Evolutionary conservation across 2,329 filamentous ascomycete species (phyloP).

Genomic region (Diaporthe batatas): DNA sequence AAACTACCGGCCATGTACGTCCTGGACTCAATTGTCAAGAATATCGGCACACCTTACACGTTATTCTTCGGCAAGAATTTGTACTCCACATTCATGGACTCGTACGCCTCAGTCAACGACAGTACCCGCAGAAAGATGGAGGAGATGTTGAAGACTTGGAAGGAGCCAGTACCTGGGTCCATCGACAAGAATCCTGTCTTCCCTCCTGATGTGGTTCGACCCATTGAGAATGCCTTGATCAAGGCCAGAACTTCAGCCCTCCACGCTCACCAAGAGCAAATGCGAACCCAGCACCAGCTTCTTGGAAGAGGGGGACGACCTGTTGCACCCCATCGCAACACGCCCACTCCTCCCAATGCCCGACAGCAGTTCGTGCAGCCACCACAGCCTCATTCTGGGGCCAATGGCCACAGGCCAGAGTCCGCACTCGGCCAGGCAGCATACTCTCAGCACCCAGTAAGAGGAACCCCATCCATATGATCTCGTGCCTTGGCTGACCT

Average conservation of each 20-base stretch:
- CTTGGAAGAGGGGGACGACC: constrained; percentile 63
- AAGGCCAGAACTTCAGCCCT: constrained; percentile 78
- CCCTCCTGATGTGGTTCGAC: constrained; percentile 84
- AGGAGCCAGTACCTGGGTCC: constrained; percentile 93
- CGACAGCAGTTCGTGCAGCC: constrained; percentile 53
- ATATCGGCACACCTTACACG: constrained; percentile 97
- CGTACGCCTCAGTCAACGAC: constrained; percentile 89
- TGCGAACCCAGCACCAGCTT: constrained; percentile 68
- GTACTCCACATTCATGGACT: constrained; percentile 96
- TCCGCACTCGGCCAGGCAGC: constrained; percentile 44
- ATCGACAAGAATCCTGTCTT: constrained; percentile 95
- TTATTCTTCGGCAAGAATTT: constrained; percentile 93
- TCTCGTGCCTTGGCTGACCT: constrained; percentile 40
- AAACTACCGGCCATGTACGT: constrained; percentile 98
- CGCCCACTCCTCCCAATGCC: constrained; percentile 77
- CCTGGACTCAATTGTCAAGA: constrained; percentile 98
- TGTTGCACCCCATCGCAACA: constrained; percentile 73
- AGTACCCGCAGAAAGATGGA: constrained; percentile 91
- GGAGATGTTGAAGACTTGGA: constrained; percentile 98
- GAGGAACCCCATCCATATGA: constrained; percentile 16
- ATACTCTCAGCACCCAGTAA: constrained; percentile 44
- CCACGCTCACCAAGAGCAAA: constrained; percentile 69
- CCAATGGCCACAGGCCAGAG: constrained; percentile 48
- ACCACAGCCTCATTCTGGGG: constrained; percentile 52
- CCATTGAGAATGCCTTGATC: constrained; percentile 94